Evolutionary conservation across 2,329 filamentous ascomycete genomes (phyloP), one percentile per base, ranked within the genome.

Genomic region (Penicillium sp.): DNA sequence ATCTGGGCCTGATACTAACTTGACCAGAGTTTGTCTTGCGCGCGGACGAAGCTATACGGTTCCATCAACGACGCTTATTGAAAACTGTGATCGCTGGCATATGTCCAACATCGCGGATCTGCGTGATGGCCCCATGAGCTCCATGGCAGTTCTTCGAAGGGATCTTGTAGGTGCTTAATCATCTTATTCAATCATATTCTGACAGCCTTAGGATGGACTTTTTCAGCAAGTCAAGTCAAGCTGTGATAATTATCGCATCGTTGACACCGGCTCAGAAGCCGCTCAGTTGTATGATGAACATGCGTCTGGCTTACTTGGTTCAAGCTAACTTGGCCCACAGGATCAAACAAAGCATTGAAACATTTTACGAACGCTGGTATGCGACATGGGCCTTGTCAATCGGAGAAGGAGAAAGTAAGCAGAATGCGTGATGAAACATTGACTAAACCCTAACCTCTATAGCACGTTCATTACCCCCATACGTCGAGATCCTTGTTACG

Each of bases 401-500:
- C 50, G 79, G 80, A 34, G 79, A 78, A 43, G 80, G 79, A 7
- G 78, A 78, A 59, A 74, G 80, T 81, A 70, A 64, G 70, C 58
- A 36, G 52, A 34, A 9, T 5, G 23, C 27, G 32, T 23, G 16
- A 26, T 36, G n/a, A 18, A 55, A 9, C 18, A 38, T 13, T 10
- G 7, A n/a, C 16, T 18, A 19, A 9, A 34, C 10, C 38, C 35
- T 60, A 10, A 59, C 19, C 27, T 16, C 39, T 4, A 16, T 10
- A 71, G 65, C 66, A 45, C 61, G 56, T 7, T 64, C 63, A 1
- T 78, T 90, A 0, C 87, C 87, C 0, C 86, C 87, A 0, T 90
- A 90, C 57, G 87, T 90, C 26, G 87, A 90, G 55, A 90, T 90
- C 48, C 77, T 90, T 3, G 84, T 89, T 36, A 87, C 83, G 0